phyloP scores from a whole-genome alignment of 176 grass and related monocot species.

The Microstegium vimineum region DNA sequence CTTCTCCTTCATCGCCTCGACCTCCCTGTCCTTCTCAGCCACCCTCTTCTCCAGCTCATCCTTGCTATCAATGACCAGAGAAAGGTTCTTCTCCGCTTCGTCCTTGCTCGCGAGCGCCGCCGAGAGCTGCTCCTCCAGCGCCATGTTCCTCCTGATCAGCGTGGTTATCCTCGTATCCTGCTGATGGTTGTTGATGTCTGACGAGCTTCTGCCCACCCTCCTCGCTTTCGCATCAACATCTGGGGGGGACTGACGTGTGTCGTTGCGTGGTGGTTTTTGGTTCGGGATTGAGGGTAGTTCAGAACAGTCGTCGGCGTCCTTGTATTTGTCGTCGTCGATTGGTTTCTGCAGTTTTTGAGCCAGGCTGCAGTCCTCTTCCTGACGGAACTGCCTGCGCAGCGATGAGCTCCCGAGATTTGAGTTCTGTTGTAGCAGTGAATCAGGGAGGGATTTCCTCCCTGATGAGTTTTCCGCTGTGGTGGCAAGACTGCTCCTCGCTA shows the following conservation, averaged over 20 bases:
- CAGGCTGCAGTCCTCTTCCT: conserved; percentile 71
- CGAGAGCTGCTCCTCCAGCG: conserved; percentile 58
- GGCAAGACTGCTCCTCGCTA: conserved; percentile 56
- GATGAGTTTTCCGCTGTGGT: conserved; percentile 59
- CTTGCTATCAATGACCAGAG: conserved; percentile 57
- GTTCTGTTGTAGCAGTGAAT: conserved; percentile 47
- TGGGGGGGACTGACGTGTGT: conserved; percentile 16
- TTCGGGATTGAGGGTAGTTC: conserved; percentile 29
- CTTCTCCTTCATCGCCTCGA: conserved; percentile 67
- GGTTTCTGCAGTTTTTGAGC: conserved; percentile 75
- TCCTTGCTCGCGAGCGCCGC: conserved; percentile 52
- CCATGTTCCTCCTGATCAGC: conserved; percentile 47
- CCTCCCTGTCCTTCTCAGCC: conserved; percentile 60
- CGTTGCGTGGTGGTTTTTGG: conserved; percentile 18
- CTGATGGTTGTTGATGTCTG: conserved; percentile 52
- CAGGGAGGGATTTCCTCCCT: conserved; percentile 74
- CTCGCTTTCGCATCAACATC: conserved; percentile 45
- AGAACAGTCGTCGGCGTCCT: conserved; percentile 43
- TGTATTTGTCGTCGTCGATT: conserved; percentile 73
- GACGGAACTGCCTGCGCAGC: conserved; percentile 65
- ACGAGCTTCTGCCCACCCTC: conserved; percentile 47
- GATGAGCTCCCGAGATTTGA: conserved; percentile 53
- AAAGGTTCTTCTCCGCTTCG: conserved; percentile 60
- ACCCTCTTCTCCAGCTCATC: conserved; percentile 67
- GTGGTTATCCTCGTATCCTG: conserved; percentile 63